Evolutionary conservation across 2,329 filamentous ascomycete genomes (phyloP).

Genomic region (Trichoderma afroharzianum): DNA sequence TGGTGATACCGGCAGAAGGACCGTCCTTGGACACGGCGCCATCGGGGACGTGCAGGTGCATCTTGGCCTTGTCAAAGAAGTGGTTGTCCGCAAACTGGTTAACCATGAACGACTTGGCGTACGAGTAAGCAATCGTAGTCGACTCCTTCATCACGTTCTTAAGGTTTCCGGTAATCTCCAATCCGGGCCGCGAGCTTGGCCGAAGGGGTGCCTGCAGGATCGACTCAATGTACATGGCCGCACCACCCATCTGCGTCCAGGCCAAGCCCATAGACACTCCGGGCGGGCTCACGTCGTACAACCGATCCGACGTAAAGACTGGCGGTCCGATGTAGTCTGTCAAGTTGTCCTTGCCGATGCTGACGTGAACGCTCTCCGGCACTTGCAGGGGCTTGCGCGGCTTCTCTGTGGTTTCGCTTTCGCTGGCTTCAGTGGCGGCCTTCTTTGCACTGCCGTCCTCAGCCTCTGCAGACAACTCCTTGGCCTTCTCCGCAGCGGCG

Average conservation of each 20-base stretch:
- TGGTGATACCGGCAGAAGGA: conserved; percentile 90
- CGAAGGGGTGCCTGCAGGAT: conserved; percentile 83
- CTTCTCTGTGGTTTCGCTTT: conserved; percentile 51
- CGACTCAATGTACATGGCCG: conserved; percentile 94
- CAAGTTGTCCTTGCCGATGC: conserved; percentile 82
- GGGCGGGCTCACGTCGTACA: conserved; percentile 89
- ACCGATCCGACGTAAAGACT: conserved; percentile 88
- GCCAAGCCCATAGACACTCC: conserved; percentile 97
- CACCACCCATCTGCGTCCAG: conserved; percentile 96
- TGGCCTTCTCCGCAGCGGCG: conserved; percentile 64
- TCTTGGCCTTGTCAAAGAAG: conserved; percentile 93
- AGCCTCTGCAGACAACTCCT: conserved; percentile 33
- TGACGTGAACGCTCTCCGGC: conserved; percentile 80
- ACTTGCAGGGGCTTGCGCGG: conserved; percentile 77
- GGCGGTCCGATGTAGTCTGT: conserved; percentile 97
- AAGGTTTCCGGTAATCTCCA: conserved; percentile 92
- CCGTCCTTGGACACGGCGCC: conserved; percentile 95
- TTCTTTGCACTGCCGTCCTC: conserved; percentile 22
- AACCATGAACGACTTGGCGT: conserved; percentile 84
- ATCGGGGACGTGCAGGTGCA: conserved; percentile 95
- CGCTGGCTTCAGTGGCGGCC: conserved; percentile 31
- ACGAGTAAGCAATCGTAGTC: conserved; percentile 90
- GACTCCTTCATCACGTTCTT: conserved; percentile 99
- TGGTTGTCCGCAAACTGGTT: conserved; percentile 82
- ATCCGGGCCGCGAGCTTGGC: conserved; percentile 67